phyloP scores from a whole-genome alignment of 2,329 filamentous ascomycete species.

The Huntiella moniliformis region DNA sequence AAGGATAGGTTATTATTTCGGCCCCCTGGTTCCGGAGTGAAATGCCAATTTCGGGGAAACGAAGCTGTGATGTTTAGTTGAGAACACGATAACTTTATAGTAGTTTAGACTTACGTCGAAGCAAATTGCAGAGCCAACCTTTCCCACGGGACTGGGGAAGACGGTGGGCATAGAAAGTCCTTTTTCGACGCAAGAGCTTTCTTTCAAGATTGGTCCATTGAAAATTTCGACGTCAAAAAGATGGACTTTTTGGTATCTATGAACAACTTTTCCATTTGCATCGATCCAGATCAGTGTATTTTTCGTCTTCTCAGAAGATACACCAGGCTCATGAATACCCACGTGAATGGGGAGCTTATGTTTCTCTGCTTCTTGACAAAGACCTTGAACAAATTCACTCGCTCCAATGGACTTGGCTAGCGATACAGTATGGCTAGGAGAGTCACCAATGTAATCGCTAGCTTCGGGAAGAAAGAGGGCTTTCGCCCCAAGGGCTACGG shows the following conservation, averaged over 20 bases:
- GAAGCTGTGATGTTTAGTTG: neutral
- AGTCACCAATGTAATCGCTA: slow-evolving; percentile 65
- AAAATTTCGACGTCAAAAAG: slow-evolving; percentile 51
- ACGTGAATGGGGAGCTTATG: slow-evolving; percentile 59
- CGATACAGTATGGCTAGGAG: slow-evolving; percentile 45
- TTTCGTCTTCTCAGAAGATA: slow-evolving; percentile 25
- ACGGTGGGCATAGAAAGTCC: slow-evolving; percentile 29
- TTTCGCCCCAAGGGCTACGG: slow-evolving; percentile 15
- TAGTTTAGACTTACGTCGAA: slow-evolving; percentile 61
- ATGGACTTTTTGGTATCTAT: slow-evolving; percentile 71
- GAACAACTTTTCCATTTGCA: slow-evolving; percentile 15
- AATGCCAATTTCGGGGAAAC: slow-evolving; percentile 8
- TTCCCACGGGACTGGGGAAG: slow-evolving; percentile 54
- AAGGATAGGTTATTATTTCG: slow-evolving; percentile 69
- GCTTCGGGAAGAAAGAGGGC: slow-evolving; percentile 86
- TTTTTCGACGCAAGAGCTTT: slow-evolving; percentile 23
- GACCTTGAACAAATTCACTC: slow-evolving; percentile 58
- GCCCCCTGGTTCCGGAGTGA: slow-evolving; percentile 29
- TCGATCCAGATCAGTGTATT: slow-evolving; percentile 29
- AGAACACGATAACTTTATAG: too few relatives aligned
- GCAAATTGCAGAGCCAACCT: slow-evolving; percentile 65
- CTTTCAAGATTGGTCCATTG: slow-evolving; percentile 21
- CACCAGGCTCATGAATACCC: slow-evolving; percentile 61
- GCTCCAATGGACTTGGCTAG: slow-evolving; percentile 48
- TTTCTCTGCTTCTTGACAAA: slow-evolving; percentile 47